Evolutionary conservation across 768 basidiomycete genomes (phyloP).

Genomic region (Mycena leptocephala): DNA sequence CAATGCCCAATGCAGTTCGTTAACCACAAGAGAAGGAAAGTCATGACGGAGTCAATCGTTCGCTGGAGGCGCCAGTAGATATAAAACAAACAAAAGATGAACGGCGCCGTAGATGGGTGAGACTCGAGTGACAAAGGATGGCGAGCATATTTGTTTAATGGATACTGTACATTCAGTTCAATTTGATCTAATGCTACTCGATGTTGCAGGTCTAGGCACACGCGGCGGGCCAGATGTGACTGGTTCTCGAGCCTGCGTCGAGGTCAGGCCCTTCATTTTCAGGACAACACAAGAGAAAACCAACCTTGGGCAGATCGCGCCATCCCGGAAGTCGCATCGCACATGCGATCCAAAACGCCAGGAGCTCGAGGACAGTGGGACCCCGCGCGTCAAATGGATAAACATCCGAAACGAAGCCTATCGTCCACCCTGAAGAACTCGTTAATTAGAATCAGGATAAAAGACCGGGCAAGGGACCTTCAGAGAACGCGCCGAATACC

Average conservation of each 20-base stretch:
- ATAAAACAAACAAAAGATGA: no score
- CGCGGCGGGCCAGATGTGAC: not conserved
- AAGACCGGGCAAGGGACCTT: not conserved
- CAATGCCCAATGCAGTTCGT: no score
- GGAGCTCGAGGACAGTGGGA: constrained; percentile 15
- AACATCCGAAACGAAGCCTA: constrained; percentile 19
- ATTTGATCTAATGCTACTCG: not conserved
- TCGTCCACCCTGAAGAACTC: constrained; percentile 16
- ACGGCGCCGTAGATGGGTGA: no score
- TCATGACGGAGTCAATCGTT: no score
- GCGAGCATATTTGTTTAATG: not conserved
- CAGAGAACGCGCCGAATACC: constrained; percentile 24
- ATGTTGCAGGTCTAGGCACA: not conserved
- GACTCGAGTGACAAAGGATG: no score
- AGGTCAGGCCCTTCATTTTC: not conserved
- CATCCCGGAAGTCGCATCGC: constrained; percentile 25
- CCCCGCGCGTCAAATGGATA: not conserved
- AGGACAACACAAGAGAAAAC: not conserved
- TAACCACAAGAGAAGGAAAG: no score
- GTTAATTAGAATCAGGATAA: not conserved
- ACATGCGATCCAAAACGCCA: constrained; percentile 20
- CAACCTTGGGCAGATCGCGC: not conserved
- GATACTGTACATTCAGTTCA: not conserved
- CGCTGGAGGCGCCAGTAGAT: no score
- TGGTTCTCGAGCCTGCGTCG: not conserved